Base-by-base conservation (phyloP, 805 yeast species). In the Candida sphagnicola region DNA sequence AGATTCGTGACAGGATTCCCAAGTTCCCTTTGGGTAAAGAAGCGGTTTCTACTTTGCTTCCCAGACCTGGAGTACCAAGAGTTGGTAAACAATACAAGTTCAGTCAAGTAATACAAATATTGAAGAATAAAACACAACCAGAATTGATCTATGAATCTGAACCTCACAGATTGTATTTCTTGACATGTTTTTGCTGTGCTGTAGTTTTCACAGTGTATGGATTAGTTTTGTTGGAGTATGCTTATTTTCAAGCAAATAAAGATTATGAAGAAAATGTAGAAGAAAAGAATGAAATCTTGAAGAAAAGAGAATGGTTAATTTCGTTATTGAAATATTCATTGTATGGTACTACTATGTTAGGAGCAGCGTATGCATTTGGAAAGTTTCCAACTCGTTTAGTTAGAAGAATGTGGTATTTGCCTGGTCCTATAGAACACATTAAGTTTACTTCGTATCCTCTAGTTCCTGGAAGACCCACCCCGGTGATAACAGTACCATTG, bases 61-160 rank as follows among this genome's bases (percentile, higher is more conserved):
- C 93, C 8, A 70, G 82, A 40, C 85, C 89, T 0, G 85, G 84
- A 11, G 86, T 84, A 8, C 95, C 95, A 8, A 74, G 79, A 25
- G 85, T 85, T 2, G 77, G 83, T 1, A 70, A 73, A 26, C 54
- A 63, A 37, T 60, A 75, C 52, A 67, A 78, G 4, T 74, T 87
- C 46, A 62, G 77, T 5, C 82, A 82, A 54, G 79, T 87, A 62
- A 65, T 82, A 49, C 72, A 73, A 40, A 70, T 75, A 8, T 62
- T 86, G 43, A 66, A 72, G 42, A 62, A 65, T 28, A 77, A 80
- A 48, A 62, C 60, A 10, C 71, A 74, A 34, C 91, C 91, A 1
- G 95, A 85, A 51, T 65, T 86, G 38, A 71, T 86, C 31, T 87
- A 86, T 59, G 91, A 85, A 65, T 78, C 89, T 18, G 95, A 87